Base-by-base conservation (phyloP, 1,284 basidiomycete genomes). In the Athelia psychrophila region DNA sequence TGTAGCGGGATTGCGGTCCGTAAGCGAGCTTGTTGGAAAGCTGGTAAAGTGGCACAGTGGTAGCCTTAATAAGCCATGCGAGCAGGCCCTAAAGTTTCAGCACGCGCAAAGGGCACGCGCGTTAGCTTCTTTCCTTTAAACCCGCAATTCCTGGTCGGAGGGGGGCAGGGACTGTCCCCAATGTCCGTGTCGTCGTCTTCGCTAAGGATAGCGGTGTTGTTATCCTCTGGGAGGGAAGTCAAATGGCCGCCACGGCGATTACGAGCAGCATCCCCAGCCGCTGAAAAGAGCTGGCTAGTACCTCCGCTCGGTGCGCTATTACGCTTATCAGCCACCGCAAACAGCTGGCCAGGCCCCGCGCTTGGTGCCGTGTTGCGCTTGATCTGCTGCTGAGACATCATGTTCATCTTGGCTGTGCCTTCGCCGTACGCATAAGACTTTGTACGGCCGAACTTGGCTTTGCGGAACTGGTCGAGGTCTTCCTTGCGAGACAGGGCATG, bases 401-500 rank as follows among this genome's bases (percentile, higher is more conserved):
- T 61, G 44, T 71, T 54, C 56, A 70, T 62, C 64, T 78, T 79
- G 54, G 71, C 60, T 40, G 61, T 55, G 23, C 66, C 73, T 47
- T 95, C 92, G 25, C 92, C 92, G 62, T 91, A 94, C 1, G 93
- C 87, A 64, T 93, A 95, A 0, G 91, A 94, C 64, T 90, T 89
- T 44, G 93, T 91, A 49, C 93, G 86, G 32, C 85, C 86, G 64
- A 92, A 93, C 65, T 87, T 88, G 59, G 81, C 81, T 68, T 89
- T 92, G 57, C 96, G 87, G 78, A 98, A 96, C 57, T 93, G 90
- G 70, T 93, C 91, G 50, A 98, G 71, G 62, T 97, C 93, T 61
- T 91, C 86, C 50, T 86, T 81, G 46, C 95, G 87, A 44, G 91
- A 87, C 18, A 78, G 75, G 23, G 86, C 79, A 68, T 95, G 88